Percentiles rank a stretch among this genome's conserved stretches.
These are phyloP conservation scores for Lycium barbarum DNA, from an alignment of 257 asterid genomes.

Conservation along the genomic window DNA sequence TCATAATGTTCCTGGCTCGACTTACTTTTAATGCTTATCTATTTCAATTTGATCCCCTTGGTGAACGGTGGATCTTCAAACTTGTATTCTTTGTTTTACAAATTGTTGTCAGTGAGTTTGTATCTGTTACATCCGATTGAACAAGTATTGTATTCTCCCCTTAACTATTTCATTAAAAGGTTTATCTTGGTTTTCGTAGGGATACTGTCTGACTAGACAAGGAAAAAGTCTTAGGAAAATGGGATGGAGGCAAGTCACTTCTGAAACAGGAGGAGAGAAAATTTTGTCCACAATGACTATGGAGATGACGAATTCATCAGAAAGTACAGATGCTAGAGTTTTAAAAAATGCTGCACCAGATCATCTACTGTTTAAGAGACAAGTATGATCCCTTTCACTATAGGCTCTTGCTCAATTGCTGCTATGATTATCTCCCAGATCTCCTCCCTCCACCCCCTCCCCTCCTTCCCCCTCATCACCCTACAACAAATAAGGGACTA, in stretches of 20 bases:
- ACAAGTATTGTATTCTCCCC: not conserved
- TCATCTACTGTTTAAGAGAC: slow-evolving; percentile 68
- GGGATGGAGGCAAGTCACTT: slow-evolving; percentile 73
- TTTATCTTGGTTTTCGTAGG: slow-evolving; percentile 43
- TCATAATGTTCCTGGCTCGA: not conserved
- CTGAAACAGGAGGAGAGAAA: slow-evolving; percentile 60
- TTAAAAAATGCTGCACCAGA: slow-evolving; percentile 40
- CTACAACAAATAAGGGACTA: not conserved
- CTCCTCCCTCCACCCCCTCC: no score
- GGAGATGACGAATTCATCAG: slow-evolving; percentile 51
- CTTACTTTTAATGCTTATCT: not conserved
- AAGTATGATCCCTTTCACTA: slow-evolving; percentile 50
- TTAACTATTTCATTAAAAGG: not conserved
- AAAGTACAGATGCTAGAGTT: slow-evolving; percentile 44
- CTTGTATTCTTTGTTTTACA: not conserved
- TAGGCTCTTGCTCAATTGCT: slow-evolving; percentile 18
- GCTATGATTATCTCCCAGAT: not conserved
- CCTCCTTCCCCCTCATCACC: not conserved
- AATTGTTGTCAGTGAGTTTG: not conserved
- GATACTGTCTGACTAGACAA: slow-evolving; percentile 71
- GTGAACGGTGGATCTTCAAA: not conserved
- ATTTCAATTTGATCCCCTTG: not conserved
- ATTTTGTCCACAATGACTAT: slow-evolving; percentile 77
- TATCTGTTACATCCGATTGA: not conserved
- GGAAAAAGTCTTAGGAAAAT: slow-evolving; percentile 61